Evolutionary conservation across 441 rosid species (phyloP).

Genomic region (Hura crepitans): DNA sequence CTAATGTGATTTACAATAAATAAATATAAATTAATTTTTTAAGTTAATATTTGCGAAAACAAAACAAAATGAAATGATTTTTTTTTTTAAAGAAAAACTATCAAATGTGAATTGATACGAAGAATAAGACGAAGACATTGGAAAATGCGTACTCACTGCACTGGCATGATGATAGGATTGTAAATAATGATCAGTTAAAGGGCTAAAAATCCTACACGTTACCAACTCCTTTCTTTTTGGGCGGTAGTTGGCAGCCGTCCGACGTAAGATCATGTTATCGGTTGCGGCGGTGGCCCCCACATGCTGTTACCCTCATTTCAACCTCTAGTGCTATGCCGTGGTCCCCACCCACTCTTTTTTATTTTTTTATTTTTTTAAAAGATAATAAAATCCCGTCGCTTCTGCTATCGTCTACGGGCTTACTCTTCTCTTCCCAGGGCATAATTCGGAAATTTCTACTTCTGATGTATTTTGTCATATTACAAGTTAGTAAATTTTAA

Average conservation of each 20-base stretch:
- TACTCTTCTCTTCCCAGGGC: no score
- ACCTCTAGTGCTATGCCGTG: not conserved
- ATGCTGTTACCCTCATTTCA: not conserved
- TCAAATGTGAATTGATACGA: no score
- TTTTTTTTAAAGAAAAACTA: not conserved
- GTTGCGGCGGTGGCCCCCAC: conserved; percentile 45
- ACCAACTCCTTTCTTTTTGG: conserved; percentile 39
- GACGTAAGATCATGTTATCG: conserved; percentile 41
- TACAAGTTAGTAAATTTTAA: no score
- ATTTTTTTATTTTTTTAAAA: not conserved
- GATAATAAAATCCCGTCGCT: not conserved
- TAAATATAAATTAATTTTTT: no score
- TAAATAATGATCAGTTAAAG: not conserved
- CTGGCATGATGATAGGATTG: conserved; percentile 11
- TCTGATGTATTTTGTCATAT: no score
- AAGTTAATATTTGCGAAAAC: no score
- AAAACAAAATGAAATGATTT: no score
- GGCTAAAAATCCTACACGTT: conserved; percentile 18
- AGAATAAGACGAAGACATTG: no score
- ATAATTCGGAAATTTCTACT: no score
- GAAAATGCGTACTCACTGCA: no score
- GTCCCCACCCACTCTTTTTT: conserved; percentile 1
- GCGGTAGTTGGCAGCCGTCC: conserved; percentile 43
- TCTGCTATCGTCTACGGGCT: no score
- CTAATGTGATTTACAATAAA: no score